Evolutionary conservation across 331 rosid species (phyloP), one percentile per base, ranked within the genome.

Genomic region (Prunus yedoensis): DNA sequence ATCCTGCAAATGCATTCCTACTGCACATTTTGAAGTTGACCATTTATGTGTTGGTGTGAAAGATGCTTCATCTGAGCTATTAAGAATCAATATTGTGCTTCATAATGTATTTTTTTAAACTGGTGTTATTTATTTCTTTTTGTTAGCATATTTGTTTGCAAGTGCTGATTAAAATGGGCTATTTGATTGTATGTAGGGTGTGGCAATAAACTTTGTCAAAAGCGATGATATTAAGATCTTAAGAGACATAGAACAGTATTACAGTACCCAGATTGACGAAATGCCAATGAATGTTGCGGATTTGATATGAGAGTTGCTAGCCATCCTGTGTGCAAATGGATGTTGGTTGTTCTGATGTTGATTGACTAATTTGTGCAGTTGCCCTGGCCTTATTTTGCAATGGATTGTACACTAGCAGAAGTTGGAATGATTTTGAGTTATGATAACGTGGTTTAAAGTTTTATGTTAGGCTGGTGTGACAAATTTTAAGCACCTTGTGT

Each of bases 281-380:
- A 92, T 94, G 99, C 99, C 99, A 0, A 94, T 94, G 99, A 94
- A 92, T 67, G 97, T 92, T 73, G 97, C 96, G 25, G 99, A 94
- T 83, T 86, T 94, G 76, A 94, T 94, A 77, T 91, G 64, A 84
- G 65, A 45, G 61, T 1, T 68, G 78, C 52, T 17, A 35, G 79
- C 35, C 27, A 13, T 73, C 53, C 20, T 54, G 38, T 50, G 72
- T 46, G 79, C 77, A 15, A 43, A 77, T 66, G 72, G 60, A 50
- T 7, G 8, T 38, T 17, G 69, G 63, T 38, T 58, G 59, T 43
- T 41, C 23, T 5, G 14, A 4, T 10, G 64, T 15, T 35, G 23
- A 41, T 23, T 51, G 41, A 49, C 74, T 45, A 70, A 14, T 68
- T 57, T 66, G 79, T 74, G 80, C 58, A 18, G 83, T 52, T 69